Base-by-base conservation (phyloP, 257 asterid species). In the Voacanga thouarsii region DNA sequence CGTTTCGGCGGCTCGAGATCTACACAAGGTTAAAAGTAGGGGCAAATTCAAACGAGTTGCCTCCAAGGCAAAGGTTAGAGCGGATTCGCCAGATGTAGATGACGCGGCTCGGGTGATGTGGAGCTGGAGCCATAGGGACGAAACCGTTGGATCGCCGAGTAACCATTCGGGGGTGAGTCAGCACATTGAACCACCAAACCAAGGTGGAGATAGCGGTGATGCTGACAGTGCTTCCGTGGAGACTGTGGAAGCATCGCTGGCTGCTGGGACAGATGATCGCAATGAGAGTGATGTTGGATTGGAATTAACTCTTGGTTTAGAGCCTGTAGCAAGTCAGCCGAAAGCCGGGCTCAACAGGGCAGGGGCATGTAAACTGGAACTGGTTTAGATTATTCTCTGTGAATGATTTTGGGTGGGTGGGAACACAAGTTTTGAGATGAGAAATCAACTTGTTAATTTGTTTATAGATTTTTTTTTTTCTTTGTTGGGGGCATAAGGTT, bases 21-120 rank as follows among this genome's bases (percentile, higher is more conserved):
- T 77, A 16, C 87, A 86, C 74, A 80, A 55, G 80, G 83, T 75
- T 6, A 82, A 72, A 64, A 6, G 45, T 3, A 59, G 83, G 12
- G 76, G 82, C 0, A 72, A 53, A 56, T 80, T 78, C 71, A 82
- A 86, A 77, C 61, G 82, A 64, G 75, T 24, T 19, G 79, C 72
- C 6, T 77, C 21, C 5, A 81, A 80, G 83, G 67, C 80, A 72
- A 74, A 81, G 59, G 65, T 23, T n/a, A 71, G 70, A 41, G 82
- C 72, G 10, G 82, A 67, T 45, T 77, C 89, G 11, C 79, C 79
- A 0, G 89, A 86, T 3, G 87, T 83, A 1, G 84, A 81, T 4
- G 77, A 79, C 33, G 87, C 87, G 44, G 89, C 89, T 45, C 82
- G 85, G 37, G 89, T 85, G 6, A 85, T 85, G 82, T 83, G 83